Percentiles rank a stretch among this genome's conserved stretches.
Evolutionary conservation across 805 yeast genomes (phyloP).

Genomic region (Hanseniaspora lindneri): DNA sequence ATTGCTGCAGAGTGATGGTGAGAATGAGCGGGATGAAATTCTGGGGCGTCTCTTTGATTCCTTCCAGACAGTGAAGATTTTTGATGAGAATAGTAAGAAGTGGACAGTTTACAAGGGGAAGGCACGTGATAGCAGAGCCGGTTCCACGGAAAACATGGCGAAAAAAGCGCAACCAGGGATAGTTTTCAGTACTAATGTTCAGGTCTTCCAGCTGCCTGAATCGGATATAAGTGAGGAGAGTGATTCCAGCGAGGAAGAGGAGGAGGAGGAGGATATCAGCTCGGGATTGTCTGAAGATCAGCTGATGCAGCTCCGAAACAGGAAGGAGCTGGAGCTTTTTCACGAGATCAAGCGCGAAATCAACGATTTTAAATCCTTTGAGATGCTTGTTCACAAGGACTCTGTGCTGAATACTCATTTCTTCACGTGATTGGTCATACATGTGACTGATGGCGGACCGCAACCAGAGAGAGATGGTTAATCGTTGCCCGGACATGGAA

Average conservation of each 20-base stretch:
- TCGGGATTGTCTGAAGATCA: slow-evolving; percentile 7
- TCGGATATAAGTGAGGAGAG: neutral
- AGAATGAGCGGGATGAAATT: neutral
- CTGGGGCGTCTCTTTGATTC: slow-evolving; percentile 1
- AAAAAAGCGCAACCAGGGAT: neutral
- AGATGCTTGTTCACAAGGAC: slow-evolving; percentile 57
- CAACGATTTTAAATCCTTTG: slow-evolving; percentile 49
- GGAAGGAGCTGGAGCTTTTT: slow-evolving; percentile 18
- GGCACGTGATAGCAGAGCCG: neutral
- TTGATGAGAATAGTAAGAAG: slow-evolving; percentile 5
- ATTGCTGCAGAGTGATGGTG: neutral
- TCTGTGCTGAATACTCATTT: slow-evolving; percentile 55
- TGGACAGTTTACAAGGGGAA: slow-evolving; percentile 9
- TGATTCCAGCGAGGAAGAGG: neutral
- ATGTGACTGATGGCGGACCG: no score
- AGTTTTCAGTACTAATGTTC: neutral
- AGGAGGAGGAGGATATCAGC: neutral
- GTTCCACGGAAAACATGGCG: neutral
- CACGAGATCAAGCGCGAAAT: slow-evolving; percentile 46
- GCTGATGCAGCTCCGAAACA: neutral
- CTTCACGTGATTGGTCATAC: no score
- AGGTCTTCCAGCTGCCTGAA: slow-evolving; percentile 9
- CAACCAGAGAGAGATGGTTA: no score
- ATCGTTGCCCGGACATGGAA: no score
- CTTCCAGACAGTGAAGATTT: slow-evolving; percentile 1